Evolutionary conservation across 1,139 yeast genomes (phyloP), one percentile per base, ranked within the genome.

Genomic region (Kluyveromyces sp.): DNA sequence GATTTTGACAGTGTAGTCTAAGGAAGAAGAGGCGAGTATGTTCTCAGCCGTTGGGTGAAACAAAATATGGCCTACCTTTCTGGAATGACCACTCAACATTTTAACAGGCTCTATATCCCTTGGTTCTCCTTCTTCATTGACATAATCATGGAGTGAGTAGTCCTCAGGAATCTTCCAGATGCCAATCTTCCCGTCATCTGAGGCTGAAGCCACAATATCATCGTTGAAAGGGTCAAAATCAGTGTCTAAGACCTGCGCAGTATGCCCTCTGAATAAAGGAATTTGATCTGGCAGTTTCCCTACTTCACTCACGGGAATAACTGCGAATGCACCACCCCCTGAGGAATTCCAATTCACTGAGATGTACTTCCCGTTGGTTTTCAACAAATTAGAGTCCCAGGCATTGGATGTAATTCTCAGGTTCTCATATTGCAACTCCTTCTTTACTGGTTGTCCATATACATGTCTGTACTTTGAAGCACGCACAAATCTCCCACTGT

Each of bases 281-380:
- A 88, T 92, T 48, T 83, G 78, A 57, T 92, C 98, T 4, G 96
- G 97, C 8, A 92, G 81, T 64, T 88, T 92, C n/a, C 97, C 97
- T 16, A 78, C 82, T 64, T 89, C 96, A 8, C 64, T 60, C 26
- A 86, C 69, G 1, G 98, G 98, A 45, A 92, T 80, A 13, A 92
- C 83, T 1, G 95, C 96, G 70, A 92, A 89, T 0, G 97, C 94
- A 43, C 98, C 98, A 49, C 97, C 97, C 36, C 97, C 97, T 6
- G 94, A 83, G 17, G 96, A 74, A 49, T 86, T 88, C 96, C 96
- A 88, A 64, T 87, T 88, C 49, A 87, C 84, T 0, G 96, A 75
- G 33, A 92, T 67, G 59, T 78, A 92, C 64, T 83, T 82, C 29
- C 96, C 94, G 62, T 92, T 92, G 50, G 79, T 75, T 66, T 85